Evolutionary conservation across 306 rosid species (phyloP).

Genomic region (Hippophae rhamnoides): DNA sequence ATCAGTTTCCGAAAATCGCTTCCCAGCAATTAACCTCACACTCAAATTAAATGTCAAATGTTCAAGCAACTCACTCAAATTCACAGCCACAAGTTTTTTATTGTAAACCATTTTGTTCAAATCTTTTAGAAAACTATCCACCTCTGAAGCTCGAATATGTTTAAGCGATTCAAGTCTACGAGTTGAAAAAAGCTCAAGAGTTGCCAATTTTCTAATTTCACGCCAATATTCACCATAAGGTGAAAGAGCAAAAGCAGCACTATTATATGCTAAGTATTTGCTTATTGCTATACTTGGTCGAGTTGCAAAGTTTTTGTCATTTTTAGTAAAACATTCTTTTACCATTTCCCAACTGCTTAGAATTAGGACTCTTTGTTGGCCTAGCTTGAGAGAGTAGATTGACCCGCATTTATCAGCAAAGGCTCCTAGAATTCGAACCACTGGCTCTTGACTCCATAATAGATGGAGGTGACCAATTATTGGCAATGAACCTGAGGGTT

Average conservation of each 20-base stretch:
- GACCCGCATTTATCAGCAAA: slow-evolving; percentile 24
- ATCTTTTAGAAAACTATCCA: slow-evolving; percentile 26
- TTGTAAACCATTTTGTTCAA: slow-evolving; percentile 3
- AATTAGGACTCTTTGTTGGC: slow-evolving; percentile 11
- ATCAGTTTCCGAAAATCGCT: slow-evolving; percentile 22
- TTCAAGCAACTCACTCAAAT: slow-evolving; percentile 31
- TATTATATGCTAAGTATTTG: slow-evolving; percentile 14
- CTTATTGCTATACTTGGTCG: slow-evolving; percentile 20
- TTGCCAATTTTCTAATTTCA: slow-evolving; percentile 36
- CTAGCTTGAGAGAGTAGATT: slow-evolving; percentile 18
- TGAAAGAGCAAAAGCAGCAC: slow-evolving; percentile 33
- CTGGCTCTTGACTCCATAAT: slow-evolving; percentile 4
- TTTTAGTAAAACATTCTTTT: slow-evolving; percentile 17
- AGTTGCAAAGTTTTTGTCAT: slow-evolving; percentile 24
- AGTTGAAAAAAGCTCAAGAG: slow-evolving; percentile 21
- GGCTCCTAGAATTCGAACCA: slow-evolving; percentile 18
- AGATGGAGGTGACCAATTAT: slow-evolving; percentile 26
- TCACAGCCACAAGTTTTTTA: background rate
- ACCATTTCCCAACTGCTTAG: slow-evolving; percentile 18
- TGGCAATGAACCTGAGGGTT: slow-evolving; percentile 22
- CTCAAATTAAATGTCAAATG: slow-evolving; percentile 41
- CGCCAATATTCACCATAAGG: slow-evolving; percentile 65
- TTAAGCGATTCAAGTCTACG: slow-evolving; percentile 27
- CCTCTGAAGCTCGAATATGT: slow-evolving; percentile 31
- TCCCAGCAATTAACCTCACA: slow-evolving; percentile 39